Base-by-base conservation (phyloP, 208 protist species). In the Leishmania martiniquensis region DNA sequence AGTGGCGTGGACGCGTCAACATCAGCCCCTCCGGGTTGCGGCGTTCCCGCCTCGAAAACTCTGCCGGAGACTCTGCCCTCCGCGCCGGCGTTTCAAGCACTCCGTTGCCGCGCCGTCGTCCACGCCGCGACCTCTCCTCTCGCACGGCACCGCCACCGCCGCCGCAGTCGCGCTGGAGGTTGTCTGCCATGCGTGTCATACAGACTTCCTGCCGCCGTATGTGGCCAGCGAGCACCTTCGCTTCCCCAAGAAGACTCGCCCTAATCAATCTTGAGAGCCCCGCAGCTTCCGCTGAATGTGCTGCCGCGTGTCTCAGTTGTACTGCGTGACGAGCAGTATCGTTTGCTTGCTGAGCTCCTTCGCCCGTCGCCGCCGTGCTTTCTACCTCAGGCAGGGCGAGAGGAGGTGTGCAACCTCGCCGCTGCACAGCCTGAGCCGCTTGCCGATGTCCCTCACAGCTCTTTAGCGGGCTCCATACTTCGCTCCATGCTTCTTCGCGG, bases 161-260 rank as follows among this genome's bases (percentile, higher is more conserved):
- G 49, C 45, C 62, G 51, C 37, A 10, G 20, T 39, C 49, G 34
- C 3, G 45, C 44, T 39, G 44, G 12, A 10, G 34, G 39, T 4
- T 9, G 51, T 34, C 69, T 20, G 69, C 47, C 69, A 73, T 39
- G 25, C 52, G 68, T 42, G 4, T 54, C 52, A 72, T 42, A 0
- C 78, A 65, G 39, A 51, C 66, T 54, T 77, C 60, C 55, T 78
- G 78, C n/a, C 73, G 78, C 25, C 15, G 51, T 29, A 83, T 13
- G 49, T 83, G 78, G 29, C 44, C 45, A 1, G 45, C 39, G 0
- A 71, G 72, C 78, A 17, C 68, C 37, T n/a, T 13, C 10, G 55
- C 54, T 66, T 83, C 72, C 4, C 29, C 42, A 10, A 42, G 45
- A 22, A 51, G 78, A 20, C 6, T 67, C 6, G 52, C 3, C 7